Conservation (phyloP, 2,329 filamentous ascomycete genomes). For the Cordyceps cateniannulata region DNA sequence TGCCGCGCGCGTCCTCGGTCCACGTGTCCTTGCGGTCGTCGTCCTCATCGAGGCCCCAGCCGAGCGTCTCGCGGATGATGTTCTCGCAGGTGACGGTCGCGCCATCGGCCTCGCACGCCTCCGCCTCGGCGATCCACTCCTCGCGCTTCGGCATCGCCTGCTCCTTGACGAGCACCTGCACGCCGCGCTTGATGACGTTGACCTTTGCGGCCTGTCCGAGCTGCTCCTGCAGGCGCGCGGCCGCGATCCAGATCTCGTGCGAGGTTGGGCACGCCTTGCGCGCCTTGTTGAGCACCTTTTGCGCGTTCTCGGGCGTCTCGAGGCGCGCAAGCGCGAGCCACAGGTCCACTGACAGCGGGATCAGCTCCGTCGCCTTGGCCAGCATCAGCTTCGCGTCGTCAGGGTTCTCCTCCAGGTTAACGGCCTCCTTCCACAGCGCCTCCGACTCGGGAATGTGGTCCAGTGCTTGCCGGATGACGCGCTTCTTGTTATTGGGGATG, state of each 20-base stretch:
- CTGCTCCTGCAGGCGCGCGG: slow-evolving; percentile 84
- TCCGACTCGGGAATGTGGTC: slow-evolving; percentile 93
- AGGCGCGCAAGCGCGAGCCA: slow-evolving; percentile 91
- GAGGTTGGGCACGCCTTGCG: slow-evolving; percentile 90
- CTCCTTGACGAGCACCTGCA: slow-evolving; percentile 81
- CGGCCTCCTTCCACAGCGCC: slow-evolving; percentile 94
- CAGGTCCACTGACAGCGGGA: slow-evolving; percentile 86
- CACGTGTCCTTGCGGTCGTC: slow-evolving; percentile 94
- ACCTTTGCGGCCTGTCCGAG: slow-evolving; percentile 70
- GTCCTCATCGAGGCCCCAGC: slow-evolving; percentile 89
- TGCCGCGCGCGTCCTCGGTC: slow-evolving; percentile 85
- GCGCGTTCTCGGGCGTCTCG: slow-evolving; percentile 84
- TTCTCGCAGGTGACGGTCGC: slow-evolving; percentile 79
- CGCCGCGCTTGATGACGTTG: slow-evolving; percentile 90
- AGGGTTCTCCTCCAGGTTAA: slow-evolving; percentile 88
- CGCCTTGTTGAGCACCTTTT: slow-evolving; percentile 90
- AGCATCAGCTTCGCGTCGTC: slow-evolving; percentile 83
- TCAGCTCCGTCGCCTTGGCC: slow-evolving; percentile 91
- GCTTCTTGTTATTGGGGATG: slow-evolving; percentile 78
- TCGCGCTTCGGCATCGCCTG: slow-evolving; percentile 96
- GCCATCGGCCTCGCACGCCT: slow-evolving; percentile 89
- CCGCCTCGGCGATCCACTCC: slow-evolving; percentile 92
- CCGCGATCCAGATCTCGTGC: slow-evolving; percentile 94
- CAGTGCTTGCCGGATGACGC: slow-evolving; percentile 83
- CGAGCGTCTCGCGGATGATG: slow-evolving; percentile 88